phyloP scores from a whole-genome alignment of 805 yeast genomes.

The Pichia rugopelliculosa region DNA sequence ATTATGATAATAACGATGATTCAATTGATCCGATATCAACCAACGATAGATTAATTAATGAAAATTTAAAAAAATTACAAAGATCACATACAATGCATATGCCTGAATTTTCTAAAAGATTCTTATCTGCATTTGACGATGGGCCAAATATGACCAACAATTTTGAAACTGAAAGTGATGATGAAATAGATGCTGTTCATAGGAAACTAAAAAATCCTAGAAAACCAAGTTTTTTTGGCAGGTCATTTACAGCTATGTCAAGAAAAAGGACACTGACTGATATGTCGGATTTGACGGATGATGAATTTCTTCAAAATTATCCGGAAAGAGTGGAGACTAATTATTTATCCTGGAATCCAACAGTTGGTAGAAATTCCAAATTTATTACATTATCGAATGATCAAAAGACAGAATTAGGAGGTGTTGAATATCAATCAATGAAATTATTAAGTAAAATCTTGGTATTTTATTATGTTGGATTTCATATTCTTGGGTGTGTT shows the following conservation, averaged over 20 bases:
- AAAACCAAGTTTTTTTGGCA: slow-evolving; percentile 12
- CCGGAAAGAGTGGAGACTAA: slow-evolving; percentile 32
- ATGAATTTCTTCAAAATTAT: slow-evolving; percentile 24
- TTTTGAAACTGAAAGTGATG: not conserved
- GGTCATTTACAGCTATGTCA: slow-evolving; percentile 13
- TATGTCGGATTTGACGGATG: slow-evolving; percentile 20
- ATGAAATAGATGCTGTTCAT: not conserved
- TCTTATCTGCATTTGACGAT: slow-evolving; percentile 1
- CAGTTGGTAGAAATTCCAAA: slow-evolving; percentile 87
- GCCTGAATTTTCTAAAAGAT: slow-evolving; percentile 3
- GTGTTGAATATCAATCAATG: slow-evolving; percentile 90
- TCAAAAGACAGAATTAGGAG: slow-evolving; percentile 93
- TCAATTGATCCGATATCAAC: not conserved
- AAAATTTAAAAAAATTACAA: not conserved
- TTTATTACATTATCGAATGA: slow-evolving; percentile 74
- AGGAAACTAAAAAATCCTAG: not conserved
- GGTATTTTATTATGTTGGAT: slow-evolving; percentile 63
- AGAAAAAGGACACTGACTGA: slow-evolving; percentile 3
- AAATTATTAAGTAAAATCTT: slow-evolving; percentile 66
- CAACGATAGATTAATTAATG: not conserved
- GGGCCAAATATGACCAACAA: not conserved
- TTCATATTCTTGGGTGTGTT: slow-evolving; percentile 50
- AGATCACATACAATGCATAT: slow-evolving; percentile 7
- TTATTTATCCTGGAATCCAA: slow-evolving; percentile 85
- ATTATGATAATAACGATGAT: not conserved